These are phyloP conservation scores for Kwoniella newhampshirensis DNA, from an alignment of 768 basidiomycete genomes.

Conservation along the genomic window DNA sequence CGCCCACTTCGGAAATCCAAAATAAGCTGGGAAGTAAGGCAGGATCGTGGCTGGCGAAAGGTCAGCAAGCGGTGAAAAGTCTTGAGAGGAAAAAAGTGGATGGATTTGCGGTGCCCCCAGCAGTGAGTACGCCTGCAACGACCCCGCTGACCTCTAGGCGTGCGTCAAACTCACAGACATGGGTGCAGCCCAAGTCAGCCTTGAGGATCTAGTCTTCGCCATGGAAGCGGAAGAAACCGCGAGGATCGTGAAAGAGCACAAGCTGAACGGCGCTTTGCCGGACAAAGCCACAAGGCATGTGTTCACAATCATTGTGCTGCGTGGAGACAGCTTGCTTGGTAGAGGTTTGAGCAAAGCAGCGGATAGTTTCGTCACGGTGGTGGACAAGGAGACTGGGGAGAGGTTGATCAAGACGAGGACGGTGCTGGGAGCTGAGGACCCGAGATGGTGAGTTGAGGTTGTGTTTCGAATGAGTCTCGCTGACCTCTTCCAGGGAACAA, in stretches of 20 bases:
- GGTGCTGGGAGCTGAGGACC: conserved; percentile 46
- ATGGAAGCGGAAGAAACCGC: conserved; percentile 51
- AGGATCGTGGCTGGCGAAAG: conserved; percentile 51
- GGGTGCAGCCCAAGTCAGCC: conserved; percentile 39
- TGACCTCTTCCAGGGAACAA: conserved; percentile 41
- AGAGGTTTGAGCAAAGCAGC: conserved; percentile 37
- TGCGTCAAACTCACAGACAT: conserved; percentile 52
- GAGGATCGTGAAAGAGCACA: conserved; percentile 39
- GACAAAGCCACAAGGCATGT: conserved; percentile 29
- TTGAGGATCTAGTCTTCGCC: conserved; percentile 46
- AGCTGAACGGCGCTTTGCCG: not conserved
- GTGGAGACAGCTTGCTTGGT: conserved; percentile 45
- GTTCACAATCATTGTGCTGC: conserved; percentile 42
- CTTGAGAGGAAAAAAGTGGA: conserved; percentile 49
- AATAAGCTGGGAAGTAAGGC: conserved; percentile 47
- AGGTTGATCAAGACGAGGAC: conserved; percentile 49
- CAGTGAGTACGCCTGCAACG: conserved; percentile 14
- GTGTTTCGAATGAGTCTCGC: not conserved
- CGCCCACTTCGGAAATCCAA: conserved; percentile 31
- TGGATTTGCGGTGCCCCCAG: conserved; percentile 45
- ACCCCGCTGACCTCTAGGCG: conserved; percentile 24
- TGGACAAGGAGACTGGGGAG: conserved; percentile 33
- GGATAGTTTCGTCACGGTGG: conserved; percentile 45
- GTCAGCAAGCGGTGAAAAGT: conserved; percentile 51
- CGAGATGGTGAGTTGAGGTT: conserved; percentile 42